A percentile compares a stretch with the other conserved stretches of the same genome.
These are phyloP conservation scores for Pythium apleroticum DNA, from an alignment of 352 stramenopile genomes.

Conservation along the genomic window DNA sequence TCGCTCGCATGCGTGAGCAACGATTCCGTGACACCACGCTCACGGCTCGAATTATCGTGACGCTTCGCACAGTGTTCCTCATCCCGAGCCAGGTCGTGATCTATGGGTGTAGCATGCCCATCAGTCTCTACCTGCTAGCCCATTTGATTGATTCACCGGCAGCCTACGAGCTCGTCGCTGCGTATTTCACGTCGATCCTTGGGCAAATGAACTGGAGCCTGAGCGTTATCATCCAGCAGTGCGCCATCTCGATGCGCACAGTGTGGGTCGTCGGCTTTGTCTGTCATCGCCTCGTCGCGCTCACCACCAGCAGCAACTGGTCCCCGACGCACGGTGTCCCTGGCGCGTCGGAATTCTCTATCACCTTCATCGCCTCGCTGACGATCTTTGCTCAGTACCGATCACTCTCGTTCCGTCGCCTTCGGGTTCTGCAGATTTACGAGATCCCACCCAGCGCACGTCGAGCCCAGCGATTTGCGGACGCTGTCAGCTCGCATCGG, in stretches of 20 bases:
- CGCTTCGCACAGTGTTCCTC: conserved; percentile 32
- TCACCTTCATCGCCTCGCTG: conserved; percentile 27
- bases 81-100: conserved; percentile 44
- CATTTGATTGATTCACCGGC: conserved; percentile 41
- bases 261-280: conserved; percentile 38
- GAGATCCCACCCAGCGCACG: conserved; percentile 4
- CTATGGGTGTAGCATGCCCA: conserved; percentile 40
- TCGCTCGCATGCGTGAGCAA: not conserved
- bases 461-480: not conserved
- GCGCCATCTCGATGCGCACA: conserved; percentile 38
- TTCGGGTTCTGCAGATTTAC: conserved; percentile 5
- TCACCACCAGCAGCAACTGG: conserved; percentile 5
- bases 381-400: conserved; percentile 20
- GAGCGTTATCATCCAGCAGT: conserved; percentile 25
- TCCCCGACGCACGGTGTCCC: conserved; percentile 19
- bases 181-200: conserved; percentile 28
- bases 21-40: not conserved
- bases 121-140: conserved; percentile 40
- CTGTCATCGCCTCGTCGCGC: conserved; percentile 17
- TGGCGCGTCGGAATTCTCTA: conserved; percentile 24
- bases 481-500: not conserved
- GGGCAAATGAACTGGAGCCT: conserved; percentile 30
- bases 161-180: conserved; percentile 34
- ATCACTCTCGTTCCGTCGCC: conserved; percentile 5
- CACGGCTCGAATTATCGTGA: conserved; percentile 4